Evolutionary conservation across 352 stramenopile genomes (phyloP).

Genomic region (Pythium periplocum): DNA sequence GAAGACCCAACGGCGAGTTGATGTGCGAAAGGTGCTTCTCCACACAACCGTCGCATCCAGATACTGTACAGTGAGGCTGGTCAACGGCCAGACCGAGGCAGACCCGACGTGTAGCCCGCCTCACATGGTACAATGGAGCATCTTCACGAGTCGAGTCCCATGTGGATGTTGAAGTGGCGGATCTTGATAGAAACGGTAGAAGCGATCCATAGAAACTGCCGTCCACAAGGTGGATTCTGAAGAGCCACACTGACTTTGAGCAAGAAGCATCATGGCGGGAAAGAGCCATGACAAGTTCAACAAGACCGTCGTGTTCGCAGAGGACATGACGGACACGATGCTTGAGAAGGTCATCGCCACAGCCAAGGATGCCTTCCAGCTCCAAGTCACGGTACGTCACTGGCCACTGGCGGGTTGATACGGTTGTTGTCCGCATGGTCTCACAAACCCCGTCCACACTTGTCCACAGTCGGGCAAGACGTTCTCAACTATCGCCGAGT

Average conservation of each 20-base stretch:
- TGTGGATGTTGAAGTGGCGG: no score
- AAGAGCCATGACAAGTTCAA: slow-evolving; percentile 85
- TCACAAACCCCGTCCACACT: not conserved
- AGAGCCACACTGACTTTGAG: slow-evolving; percentile 1
- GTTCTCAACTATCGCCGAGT: slow-evolving; percentile 89
- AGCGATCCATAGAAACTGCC: no score
- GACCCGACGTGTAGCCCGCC: no score
- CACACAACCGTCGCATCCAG: no score
- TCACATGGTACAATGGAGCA: no score
- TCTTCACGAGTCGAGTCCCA: no score
- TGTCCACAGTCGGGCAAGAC: slow-evolving; percentile 80
- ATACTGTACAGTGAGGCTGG: no score
- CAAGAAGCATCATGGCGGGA: slow-evolving; percentile 10
- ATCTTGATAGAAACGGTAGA: no score
- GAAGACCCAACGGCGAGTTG: no score
- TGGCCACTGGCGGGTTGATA: not conserved
- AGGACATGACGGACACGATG: slow-evolving; percentile 95
- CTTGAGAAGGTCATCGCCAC: slow-evolving; percentile 87
- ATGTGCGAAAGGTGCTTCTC: no score
- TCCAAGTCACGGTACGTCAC: slow-evolving; percentile 68
- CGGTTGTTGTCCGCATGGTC: slow-evolving; percentile 1
- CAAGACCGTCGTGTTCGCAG: slow-evolving; percentile 91
- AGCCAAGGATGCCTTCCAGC: slow-evolving; percentile 88
- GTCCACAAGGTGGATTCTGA: no score
- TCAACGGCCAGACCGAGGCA: no score